phyloP scores from a whole-genome alignment of 352 stramenopile species.

The Pseudoperonospora humuli region DNA sequence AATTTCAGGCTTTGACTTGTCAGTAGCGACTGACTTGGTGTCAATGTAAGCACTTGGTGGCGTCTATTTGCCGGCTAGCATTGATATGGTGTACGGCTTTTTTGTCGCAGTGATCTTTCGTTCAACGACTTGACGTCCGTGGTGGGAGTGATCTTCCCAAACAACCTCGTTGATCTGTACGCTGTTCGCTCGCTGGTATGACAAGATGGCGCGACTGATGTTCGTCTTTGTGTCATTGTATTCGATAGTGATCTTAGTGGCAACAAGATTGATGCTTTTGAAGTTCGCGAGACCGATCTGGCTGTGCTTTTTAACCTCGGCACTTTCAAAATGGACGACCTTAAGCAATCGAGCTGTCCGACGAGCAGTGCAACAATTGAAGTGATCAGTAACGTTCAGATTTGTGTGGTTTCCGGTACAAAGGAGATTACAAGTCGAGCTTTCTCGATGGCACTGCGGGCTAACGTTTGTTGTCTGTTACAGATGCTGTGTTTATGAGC shows the following conservation, averaged over 20 bases:
- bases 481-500: slow-evolving; percentile 14
- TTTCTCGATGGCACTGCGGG: not conserved
- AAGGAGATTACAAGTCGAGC: not conserved
- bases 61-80: not conserved
- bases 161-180: slow-evolving; percentile 20
- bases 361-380: slow-evolving; percentile 17
- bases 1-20: slow-evolving; percentile 21
- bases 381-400: slow-evolving; percentile 17
- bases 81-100: not conserved
- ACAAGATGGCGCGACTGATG: not conserved
- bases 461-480: not conserved
- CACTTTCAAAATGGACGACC: slow-evolving; percentile 22
- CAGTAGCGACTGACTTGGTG: slow-evolving; percentile 12
- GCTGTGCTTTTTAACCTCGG: slow-evolving; percentile 13
- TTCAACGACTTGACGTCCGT: slow-evolving; percentile 23
- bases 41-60: slow-evolving; percentile 16
- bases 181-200: not conserved
- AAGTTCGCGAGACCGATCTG: slow-evolving; percentile 22
- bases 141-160: slow-evolving; percentile 25
- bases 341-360: slow-evolving; percentile 18
- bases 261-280: slow-evolving; percentile 26
- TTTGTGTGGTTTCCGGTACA: slow-evolving; percentile 31
- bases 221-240: not conserved
- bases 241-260: slow-evolving; percentile 25
- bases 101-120: slow-evolving; percentile 18